Evolutionary conservation across 2,329 filamentous ascomycete genomes (phyloP).

Genomic region (Arthrobotrys conoides): DNA sequence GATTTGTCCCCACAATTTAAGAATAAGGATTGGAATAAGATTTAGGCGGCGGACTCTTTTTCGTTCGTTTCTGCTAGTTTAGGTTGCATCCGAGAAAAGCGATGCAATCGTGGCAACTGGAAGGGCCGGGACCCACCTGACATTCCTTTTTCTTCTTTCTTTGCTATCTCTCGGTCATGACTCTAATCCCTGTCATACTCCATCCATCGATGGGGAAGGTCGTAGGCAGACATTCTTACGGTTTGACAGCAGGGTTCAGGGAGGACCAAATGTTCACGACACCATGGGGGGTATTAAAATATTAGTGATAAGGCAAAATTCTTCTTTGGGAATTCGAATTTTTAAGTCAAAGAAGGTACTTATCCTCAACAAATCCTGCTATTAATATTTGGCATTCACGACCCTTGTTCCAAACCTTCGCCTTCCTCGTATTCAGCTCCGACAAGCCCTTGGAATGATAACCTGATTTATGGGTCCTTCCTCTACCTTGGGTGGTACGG

Average conservation of each 20-base stretch:
- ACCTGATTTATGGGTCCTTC: constrained; percentile 50
- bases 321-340: constrained; percentile 9
- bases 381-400: not conserved
- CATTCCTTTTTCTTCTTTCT: constrained; percentile 20
- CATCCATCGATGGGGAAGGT: constrained; percentile 46
- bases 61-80: constrained; percentile 43
- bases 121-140: constrained; percentile 40
- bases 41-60: constrained; percentile 48
- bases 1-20: constrained; percentile 31
- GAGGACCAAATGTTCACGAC: constrained; percentile 2
- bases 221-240: constrained; percentile 53
- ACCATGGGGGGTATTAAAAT: not conserved
- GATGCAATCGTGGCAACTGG: constrained; percentile 38
- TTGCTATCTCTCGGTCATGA: constrained; percentile 47
- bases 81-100: constrained; percentile 38
- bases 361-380: not conserved
- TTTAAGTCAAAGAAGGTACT: not conserved
- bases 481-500: constrained; percentile 39
- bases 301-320: constrained; percentile 10
- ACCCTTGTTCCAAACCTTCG: constrained; percentile 17
- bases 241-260: constrained; percentile 39
- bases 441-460: constrained; percentile 33
- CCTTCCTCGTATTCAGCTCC: constrained; percentile 34
- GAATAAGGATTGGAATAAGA: constrained; percentile 34
- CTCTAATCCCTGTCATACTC: constrained; percentile 36